Evolutionary conservation across 805 yeast genomes (phyloP).

Genomic region (Yamadazyma olivae): DNA sequence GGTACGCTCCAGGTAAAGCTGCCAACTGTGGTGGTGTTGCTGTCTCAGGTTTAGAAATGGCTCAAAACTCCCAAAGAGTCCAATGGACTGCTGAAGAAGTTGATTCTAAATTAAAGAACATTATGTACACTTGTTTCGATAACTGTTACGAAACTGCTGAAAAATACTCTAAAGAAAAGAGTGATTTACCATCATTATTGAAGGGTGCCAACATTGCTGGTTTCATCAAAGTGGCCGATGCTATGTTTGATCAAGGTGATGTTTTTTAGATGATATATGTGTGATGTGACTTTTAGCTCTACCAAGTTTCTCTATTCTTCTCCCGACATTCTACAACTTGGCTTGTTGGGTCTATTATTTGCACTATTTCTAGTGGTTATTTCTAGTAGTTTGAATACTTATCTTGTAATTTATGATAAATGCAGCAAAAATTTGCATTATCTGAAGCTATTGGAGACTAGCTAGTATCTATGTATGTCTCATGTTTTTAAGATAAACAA

Average conservation of each 20-base stretch:
- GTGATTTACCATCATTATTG: conserved; percentile 83
- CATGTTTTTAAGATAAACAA: too few species aligned
- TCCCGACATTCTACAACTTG: too few species aligned
- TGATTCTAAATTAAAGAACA: conserved; percentile 83
- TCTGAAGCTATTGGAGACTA: too few species aligned
- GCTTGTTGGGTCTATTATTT: too few species aligned
- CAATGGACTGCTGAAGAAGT: conserved; percentile 92
- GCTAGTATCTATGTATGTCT: too few species aligned
- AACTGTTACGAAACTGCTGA: conserved; percentile 88
- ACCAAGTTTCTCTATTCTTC: too few species aligned
- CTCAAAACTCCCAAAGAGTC: conserved; percentile 95
- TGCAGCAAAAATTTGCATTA: too few species aligned
- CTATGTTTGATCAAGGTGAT: conserved; percentile 98
- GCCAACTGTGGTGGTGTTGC: conserved; percentile 99
- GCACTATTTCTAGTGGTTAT: too few species aligned
- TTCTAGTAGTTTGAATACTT: too few species aligned
- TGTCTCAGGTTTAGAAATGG: conserved; percentile 98
- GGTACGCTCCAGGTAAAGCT: conserved; percentile 99
- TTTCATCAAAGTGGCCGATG: conserved; percentile 96
- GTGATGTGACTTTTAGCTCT: too few species aligned
- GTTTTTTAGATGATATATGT: conserved; percentile 29
- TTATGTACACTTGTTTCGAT: conserved; percentile 91
- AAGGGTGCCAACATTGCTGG: conserved; percentile 99
- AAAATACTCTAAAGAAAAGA: conserved; percentile 70
- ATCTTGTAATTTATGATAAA: too few species aligned